A percentile compares a stretch with the other conserved stretches of the same genome.
phyloP scores from a whole-genome alignment of 768 basidiomycete species.

The Suillus brevipes region DNA sequence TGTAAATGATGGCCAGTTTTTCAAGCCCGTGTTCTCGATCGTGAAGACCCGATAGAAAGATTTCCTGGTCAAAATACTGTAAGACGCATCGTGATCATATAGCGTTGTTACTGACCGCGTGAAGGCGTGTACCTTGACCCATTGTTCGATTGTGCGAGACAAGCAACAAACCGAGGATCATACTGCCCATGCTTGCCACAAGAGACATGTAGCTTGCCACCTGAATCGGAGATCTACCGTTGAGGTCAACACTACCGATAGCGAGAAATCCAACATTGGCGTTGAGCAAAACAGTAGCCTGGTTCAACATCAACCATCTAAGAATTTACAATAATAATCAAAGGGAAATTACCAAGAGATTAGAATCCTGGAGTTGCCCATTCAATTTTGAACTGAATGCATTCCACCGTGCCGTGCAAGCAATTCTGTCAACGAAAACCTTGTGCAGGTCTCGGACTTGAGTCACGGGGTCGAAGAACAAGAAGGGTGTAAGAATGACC shows the following conservation, averaged over 20 bases:
- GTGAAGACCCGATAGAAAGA: constrained; percentile 19
- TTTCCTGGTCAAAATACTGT: constrained; percentile 12
- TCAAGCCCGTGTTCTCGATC: constrained; percentile 43
- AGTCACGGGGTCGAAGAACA: constrained; percentile 47
- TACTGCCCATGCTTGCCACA: constrained; percentile 40
- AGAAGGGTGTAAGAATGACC: constrained; percentile 34
- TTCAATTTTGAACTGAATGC: constrained; percentile 42
- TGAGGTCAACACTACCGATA: constrained; percentile 41
- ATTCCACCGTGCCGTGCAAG: constrained; percentile 39
- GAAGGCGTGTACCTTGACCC: constrained; percentile 26
- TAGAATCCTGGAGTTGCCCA: constrained; percentile 52
- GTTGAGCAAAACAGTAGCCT: constrained; percentile 59
- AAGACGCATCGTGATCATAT: constrained; percentile 10
- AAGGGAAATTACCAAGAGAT: constrained; percentile 45
- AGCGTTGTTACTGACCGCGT: constrained; percentile 35
- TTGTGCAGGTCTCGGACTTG: constrained; percentile 43
- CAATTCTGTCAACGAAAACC: constrained; percentile 41
- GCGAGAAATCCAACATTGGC: constrained; percentile 62
- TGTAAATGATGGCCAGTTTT: constrained; percentile 51
- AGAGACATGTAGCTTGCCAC: constrained; percentile 46
- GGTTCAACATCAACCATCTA: not conserved
- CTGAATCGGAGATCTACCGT: constrained; percentile 29
- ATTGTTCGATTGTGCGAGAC: constrained; percentile 41
- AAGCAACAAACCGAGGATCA: constrained; percentile 44
- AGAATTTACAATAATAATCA: not conserved